Conservation (phyloP, 1,139 yeast species). For the Pichia sp. region DNA sequence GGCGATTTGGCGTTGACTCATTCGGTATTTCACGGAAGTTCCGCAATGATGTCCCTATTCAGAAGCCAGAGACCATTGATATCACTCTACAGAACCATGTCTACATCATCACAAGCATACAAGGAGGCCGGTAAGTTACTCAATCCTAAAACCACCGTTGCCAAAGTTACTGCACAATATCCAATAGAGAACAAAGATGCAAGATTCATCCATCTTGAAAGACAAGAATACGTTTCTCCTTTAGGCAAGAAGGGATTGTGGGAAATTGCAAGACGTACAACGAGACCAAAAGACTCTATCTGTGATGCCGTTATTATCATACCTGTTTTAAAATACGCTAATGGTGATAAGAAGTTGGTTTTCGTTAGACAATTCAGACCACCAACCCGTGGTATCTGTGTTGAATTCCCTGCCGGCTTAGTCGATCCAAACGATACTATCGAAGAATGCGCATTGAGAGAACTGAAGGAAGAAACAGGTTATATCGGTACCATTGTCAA, state of each 20-base stretch:
- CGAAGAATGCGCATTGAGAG: slow-evolving; percentile 81
- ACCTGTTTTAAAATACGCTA: slow-evolving; percentile 50
- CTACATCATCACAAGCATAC: slow-evolving; percentile 5
- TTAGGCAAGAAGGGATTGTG: slow-evolving; percentile 66
- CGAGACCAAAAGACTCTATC: slow-evolving; percentile 64
- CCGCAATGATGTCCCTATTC: not conserved
- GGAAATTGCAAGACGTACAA: slow-evolving; percentile 89
- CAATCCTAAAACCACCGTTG: slow-evolving; percentile 22
- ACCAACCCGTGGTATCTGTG: slow-evolving; percentile 82
- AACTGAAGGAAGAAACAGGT: slow-evolving; percentile 90
- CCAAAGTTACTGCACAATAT: slow-evolving; percentile 36
- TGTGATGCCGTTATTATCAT: slow-evolving; percentile 90
- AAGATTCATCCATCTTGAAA: slow-evolving; percentile 59
- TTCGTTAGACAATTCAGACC: slow-evolving; percentile 91
- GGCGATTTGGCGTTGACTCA: too few species aligned
- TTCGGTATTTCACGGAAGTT: too few species aligned
- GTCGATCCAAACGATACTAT: slow-evolving; percentile 81
- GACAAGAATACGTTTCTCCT: slow-evolving; percentile 70
- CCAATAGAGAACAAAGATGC: slow-evolving; percentile 43
- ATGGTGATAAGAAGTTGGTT: slow-evolving; percentile 50
- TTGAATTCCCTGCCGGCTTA: slow-evolving; percentile 95
- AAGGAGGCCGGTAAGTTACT: slow-evolving; percentile 14
- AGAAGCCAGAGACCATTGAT: not conserved
- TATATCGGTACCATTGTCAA: slow-evolving; percentile 63
- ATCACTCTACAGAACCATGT: slow-evolving; percentile 4